phyloP scores from a whole-genome alignment of 2,329 filamentous ascomycete genomes.

The Penicillium janthinellum region DNA sequence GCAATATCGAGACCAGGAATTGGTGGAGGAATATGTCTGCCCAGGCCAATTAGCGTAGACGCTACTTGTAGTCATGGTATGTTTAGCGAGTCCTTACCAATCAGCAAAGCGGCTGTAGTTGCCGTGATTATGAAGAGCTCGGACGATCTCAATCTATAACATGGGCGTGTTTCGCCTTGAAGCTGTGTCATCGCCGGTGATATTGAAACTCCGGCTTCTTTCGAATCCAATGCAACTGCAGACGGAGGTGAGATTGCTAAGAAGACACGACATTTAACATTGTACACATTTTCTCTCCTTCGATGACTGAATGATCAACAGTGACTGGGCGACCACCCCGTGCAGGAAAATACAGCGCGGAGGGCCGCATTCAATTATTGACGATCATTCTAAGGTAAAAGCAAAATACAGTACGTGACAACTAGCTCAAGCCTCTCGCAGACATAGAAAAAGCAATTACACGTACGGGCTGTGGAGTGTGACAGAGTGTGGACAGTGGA shows the following conservation, averaged over 20 bases:
- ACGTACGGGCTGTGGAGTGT: background rate
- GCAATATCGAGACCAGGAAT: conserved; percentile 1
- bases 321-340: background rate
- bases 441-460: background rate
- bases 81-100: background rate
- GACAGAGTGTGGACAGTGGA: too few relatives aligned
- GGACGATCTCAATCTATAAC: background rate
- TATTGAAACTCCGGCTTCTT: background rate
- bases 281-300: background rate
- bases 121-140: background rate
- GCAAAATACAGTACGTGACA: background rate
- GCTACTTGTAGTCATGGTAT: too few relatives aligned
- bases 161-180: background rate
- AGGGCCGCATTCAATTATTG: background rate
- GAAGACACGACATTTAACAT: background rate
- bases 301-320: background rate
- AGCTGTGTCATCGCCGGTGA: background rate
- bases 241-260: too few relatives aligned
- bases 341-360: background rate
- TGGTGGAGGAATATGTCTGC: background rate
- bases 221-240: background rate
- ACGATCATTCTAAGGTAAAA: background rate
- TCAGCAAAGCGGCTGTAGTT: background rate
- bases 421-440: background rate
- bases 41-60: background rate